These are phyloP conservation scores for Periconia sp. DNA, from an alignment of 2,329 filamentous ascomycete genomes.

Conservation along the genomic window DNA sequence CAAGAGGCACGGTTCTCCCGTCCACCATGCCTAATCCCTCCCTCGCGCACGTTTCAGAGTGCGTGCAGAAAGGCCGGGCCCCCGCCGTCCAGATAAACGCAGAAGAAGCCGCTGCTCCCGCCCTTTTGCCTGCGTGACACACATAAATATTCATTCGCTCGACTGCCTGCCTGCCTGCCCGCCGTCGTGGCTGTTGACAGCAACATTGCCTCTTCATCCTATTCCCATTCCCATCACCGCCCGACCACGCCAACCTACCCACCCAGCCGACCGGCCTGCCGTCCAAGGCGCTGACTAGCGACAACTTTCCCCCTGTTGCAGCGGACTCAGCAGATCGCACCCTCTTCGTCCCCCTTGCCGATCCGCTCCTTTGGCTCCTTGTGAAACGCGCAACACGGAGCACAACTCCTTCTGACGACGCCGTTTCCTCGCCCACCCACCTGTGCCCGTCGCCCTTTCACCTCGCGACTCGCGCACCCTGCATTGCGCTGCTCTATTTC, in stretches of 20 bases:
- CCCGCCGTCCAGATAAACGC: too few species aligned
- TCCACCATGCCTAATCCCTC: too few species aligned
- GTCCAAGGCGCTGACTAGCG: background rate
- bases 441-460: background rate
- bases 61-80: too few species aligned
- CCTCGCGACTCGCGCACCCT: background rate
- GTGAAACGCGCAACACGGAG: slow-evolving; percentile 20
- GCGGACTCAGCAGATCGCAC: slow-evolving; percentile 7
- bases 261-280: background rate
- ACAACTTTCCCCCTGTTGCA: too few species aligned
- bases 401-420: slow-evolving; percentile 12
- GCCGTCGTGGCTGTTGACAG: background rate
- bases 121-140: too few species aligned
- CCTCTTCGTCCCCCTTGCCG: slow-evolving; percentile 20
- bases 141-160: too few species aligned
- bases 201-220: background rate
- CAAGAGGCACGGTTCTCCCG: too few species aligned
- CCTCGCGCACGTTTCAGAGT: too few species aligned
- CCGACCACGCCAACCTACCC: background rate
- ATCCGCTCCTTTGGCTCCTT: slow-evolving; percentile 16
- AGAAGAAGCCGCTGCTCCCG: too few species aligned
- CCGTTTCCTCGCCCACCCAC: slow-evolving; percentile 4
- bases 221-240: background rate
- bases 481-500: too few species aligned
- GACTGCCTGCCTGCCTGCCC: too few species aligned